Base-by-base conservation (phyloP, 805 yeast genomes). In the Candida ovalis region DNA sequence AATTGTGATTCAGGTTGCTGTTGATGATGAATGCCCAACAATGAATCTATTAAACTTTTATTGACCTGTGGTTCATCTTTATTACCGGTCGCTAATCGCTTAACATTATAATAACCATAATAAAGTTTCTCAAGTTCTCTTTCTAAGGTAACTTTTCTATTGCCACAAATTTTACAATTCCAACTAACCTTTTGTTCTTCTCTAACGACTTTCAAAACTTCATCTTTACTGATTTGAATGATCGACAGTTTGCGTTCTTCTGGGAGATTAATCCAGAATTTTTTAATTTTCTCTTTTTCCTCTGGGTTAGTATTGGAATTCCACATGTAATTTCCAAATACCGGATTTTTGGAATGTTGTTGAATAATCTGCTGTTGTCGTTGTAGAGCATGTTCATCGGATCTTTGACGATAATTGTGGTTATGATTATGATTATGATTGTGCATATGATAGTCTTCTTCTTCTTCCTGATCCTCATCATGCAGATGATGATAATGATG, bases 91-190 rank as follows among this genome's bases (percentile, higher is more conserved):
- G 67, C 47, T 61, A 70, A 45, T 61, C 52, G 51, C 43, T 57
- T 55, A 21, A 54, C 79, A 35, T 78, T 81, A 52, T 82, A 83
- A 58, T 84, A 81, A 17, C 81, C 79, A 52, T 84, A 84, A 61
- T 86, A 88, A 6, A 88, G 76, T 47, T 77, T 78, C 57, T 83
- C 89, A 58, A 90, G 74, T 62, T 88, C 96, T 55, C 80, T 82
- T 60, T 86, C 94, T 53, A 88, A 77, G 15, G 88, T 80, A 44
- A 72, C 66, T 58, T 84, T 81, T 55, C 86, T 83, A 41, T 87
- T 77, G 2, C 91, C 92, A 68, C 97, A 91, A 18, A 81, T 81
- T 3, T 82, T 70, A 62, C 97, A 91, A 49, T 80, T 75, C 63
- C 96, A 90, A 24, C 66, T 63, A 23, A 72, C 68, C 52, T 74